Percentiles rank a stretch among this genome's conserved stretches.
Evolutionary conservation across 768 basidiomycete genomes (phyloP).

Genomic region (Hypholoma sublateritium): DNA sequence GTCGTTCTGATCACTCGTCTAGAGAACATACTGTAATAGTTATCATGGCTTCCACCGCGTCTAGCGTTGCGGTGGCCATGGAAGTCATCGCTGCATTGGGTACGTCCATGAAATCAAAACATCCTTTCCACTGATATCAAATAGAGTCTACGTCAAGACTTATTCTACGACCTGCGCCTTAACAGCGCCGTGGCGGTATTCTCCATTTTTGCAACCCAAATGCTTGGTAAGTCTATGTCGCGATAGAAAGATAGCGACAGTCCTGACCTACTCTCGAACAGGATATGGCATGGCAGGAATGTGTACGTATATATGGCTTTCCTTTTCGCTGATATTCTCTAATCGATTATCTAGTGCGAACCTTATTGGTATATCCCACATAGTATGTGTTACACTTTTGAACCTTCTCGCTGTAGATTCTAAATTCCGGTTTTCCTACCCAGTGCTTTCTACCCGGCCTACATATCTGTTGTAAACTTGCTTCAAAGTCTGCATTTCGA

Average conservation of each 20-base stretch:
- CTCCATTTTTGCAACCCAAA: constrained; percentile 52
- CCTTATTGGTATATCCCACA: constrained; percentile 50
- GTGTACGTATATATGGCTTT: constrained; percentile 12
- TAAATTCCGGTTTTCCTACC: neutral
- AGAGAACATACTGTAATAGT: constrained; percentile 54
- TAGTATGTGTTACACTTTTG: constrained; percentile 28
- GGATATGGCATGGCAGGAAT: constrained; percentile 23
- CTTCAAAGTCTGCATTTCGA: constrained; percentile 54
- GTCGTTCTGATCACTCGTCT: neutral
- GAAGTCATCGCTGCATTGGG: constrained; percentile 53
- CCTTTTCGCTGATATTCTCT: neutral
- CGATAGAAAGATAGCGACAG: neutral
- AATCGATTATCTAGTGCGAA: constrained; percentile 34
- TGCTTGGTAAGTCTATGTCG: constrained; percentile 28
- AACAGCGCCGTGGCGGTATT: constrained; percentile 53
- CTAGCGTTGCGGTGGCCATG: constrained; percentile 49
- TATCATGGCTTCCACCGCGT: constrained; percentile 56
- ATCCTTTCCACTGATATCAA: neutral
- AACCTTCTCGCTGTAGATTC: neutral
- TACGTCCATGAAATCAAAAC: constrained; percentile 11
- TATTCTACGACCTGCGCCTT: constrained; percentile 50
- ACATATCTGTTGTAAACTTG: constrained; percentile 51
- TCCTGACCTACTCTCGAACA: neutral
- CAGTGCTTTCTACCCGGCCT: constrained; percentile 49
- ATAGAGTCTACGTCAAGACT: constrained; percentile 28